A percentile compares a stretch with the other conserved stretches of the same genome.
Evolutionary conservation across 345 rosid species (phyloP).

Genomic region (Citrus sp.): DNA sequence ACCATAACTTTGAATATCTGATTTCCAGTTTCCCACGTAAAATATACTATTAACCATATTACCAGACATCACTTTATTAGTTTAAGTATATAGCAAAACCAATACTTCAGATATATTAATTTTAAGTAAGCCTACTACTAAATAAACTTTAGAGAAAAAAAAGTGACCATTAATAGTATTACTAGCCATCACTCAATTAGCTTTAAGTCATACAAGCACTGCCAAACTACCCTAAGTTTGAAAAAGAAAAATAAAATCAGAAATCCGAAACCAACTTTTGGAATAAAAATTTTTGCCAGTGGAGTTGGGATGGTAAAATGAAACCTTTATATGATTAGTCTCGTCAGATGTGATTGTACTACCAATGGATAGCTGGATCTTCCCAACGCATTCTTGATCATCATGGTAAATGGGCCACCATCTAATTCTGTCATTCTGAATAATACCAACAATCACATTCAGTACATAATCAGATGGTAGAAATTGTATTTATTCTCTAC

Average conservation of each 20-base stretch:
- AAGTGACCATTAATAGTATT: neutral
- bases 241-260: neutral
- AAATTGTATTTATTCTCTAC: neutral
- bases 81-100: neutral
- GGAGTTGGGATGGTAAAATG: conserved; percentile 7
- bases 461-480: neutral
- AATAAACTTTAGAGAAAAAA: neutral
- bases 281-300: conserved; percentile 1
- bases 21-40: neutral
- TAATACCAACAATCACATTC: conserved; percentile 15
- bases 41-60: neutral
- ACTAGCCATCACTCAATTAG: neutral
- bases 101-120: neutral
- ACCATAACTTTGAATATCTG: too few relatives aligned
- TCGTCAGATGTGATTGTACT: conserved; percentile 64
- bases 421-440: conserved; percentile 72
- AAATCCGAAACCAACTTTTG: neutral
- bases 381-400: conserved; percentile 95
- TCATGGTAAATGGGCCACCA: conserved; percentile 94
- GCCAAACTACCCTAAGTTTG: neutral
- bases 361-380: conserved; percentile 81
- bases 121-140: neutral
- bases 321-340: conserved; percentile 74
- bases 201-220: neutral
- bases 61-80: neutral